phyloP scores from a whole-genome alignment of 2,329 filamentous ascomycete genomes.

The Ceratocystis albifundus region DNA sequence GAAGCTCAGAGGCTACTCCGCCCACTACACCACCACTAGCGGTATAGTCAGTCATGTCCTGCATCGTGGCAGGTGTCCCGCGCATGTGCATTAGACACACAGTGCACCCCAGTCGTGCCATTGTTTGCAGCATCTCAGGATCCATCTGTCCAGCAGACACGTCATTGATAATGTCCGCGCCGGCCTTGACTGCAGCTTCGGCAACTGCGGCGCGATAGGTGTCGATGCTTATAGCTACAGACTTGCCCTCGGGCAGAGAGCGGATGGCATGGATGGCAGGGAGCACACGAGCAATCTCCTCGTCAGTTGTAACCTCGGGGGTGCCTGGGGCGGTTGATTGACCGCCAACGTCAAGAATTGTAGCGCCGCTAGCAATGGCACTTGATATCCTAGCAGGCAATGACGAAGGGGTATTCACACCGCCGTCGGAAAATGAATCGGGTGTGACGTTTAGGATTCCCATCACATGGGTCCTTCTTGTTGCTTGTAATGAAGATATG shows the following conservation, averaged over 20 bases:
- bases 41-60: slow-evolving; percentile 54
- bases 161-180: slow-evolving; percentile 91
- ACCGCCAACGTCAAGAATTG: slow-evolving; percentile 83
- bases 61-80: slow-evolving; percentile 76
- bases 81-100: slow-evolving; percentile 90
- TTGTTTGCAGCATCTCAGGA: slow-evolving; percentile 65
- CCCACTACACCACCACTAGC: slow-evolving; percentile 53
- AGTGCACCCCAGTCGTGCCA: slow-evolving; percentile 65
- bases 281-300: slow-evolving; percentile 67
- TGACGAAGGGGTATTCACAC: slow-evolving; percentile 51
- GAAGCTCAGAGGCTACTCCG: slow-evolving; percentile 56
- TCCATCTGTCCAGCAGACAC: slow-evolving; percentile 76
- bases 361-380: slow-evolving; percentile 59
- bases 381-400: slow-evolving; percentile 50
- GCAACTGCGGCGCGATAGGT: slow-evolving; percentile 84
- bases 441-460: slow-evolving; percentile 89
- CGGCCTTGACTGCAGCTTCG: slow-evolving; percentile 59
- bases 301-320: slow-evolving; percentile 52
- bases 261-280: slow-evolving; percentile 68
- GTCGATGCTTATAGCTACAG: slow-evolving; percentile 74
- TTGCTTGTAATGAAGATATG: slow-evolving; percentile 47
- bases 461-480: slow-evolving; percentile 69
- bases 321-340: slow-evolving; percentile 80
- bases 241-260: slow-evolving; percentile 47
- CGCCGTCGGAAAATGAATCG: slow-evolving; percentile 93